Conservation (phyloP, 176 grass and related monocot species). For the Poa annua region DNA sequence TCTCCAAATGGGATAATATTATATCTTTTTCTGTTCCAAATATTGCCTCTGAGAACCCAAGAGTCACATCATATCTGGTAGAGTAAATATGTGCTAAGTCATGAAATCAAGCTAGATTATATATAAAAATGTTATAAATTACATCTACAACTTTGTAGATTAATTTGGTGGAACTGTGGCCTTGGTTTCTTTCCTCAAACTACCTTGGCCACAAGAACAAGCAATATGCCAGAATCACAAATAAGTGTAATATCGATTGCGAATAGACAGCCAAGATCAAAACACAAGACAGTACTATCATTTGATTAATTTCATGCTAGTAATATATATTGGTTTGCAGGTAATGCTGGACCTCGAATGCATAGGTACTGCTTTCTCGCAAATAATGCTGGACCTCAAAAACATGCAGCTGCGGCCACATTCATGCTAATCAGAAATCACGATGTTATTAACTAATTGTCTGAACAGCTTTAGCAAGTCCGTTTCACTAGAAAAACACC, state of each 20-base stretch:
- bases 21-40: constrained; percentile 98
- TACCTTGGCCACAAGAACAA: neutral
- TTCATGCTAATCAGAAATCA: neutral
- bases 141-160: constrained; percentile 15
- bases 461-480: neutral
- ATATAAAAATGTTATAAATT: constrained; percentile 25
- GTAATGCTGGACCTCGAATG: neutral
- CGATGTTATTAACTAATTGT: neutral
- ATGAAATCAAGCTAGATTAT: constrained; percentile 31
- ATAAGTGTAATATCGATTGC: constrained; percentile 4
- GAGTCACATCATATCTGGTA: constrained; percentile 84
- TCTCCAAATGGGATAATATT: constrained; percentile 95
- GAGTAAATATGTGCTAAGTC: constrained; percentile 42
- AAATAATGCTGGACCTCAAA: constrained; percentile 16
- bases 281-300: neutral
- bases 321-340: constrained; percentile 1
- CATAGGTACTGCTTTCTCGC: neutral
- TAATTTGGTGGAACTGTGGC: neutral
- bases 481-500: constrained; percentile 27
- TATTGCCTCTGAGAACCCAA: constrained; percentile 91
- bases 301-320: neutral
- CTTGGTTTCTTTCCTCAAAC: neutral
- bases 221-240: constrained; percentile 20
- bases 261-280: neutral
- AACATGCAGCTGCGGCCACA: neutral